Evolutionary conservation across 1,284 basidiomycete genomes (phyloP), one percentile per base, ranked within the genome.

Genomic region (Gomphus bonarii): DNA sequence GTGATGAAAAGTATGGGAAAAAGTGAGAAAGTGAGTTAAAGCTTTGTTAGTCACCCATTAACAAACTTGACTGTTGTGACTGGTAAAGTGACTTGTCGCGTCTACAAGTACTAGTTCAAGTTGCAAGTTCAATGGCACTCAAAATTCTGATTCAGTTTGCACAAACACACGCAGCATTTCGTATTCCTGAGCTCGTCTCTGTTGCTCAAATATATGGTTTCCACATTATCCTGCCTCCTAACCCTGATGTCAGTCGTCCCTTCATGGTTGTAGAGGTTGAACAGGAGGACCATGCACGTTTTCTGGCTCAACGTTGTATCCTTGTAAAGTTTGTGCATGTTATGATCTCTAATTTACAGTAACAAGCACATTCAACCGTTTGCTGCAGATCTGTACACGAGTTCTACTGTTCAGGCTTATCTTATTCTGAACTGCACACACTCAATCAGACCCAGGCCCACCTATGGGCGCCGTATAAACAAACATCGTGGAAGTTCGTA

Each of bases 281-380:
- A 30, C 69, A 75, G 28, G 90, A 92, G 63, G 81, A 85, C 44
- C 82, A 95, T 61, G 91, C 88, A 0, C 70, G 75, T 55, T 68
- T 79, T n/a, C 73, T 99, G 20, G 84, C 90, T 0, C 74, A 78
- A 60, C 74, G 95, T 62, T 91, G 91, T 63, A 85, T 95, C 42
- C 71, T 94, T 48, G 78, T 98, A 65, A 91, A 88, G 88, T 94
- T 59, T 63, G 78, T 69, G 30, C n/a, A 33, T 25, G 43, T 48
- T 12, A 48, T n/a, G 5, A 7, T 30, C 46, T 30, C 14, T 3
- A 48, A 12, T 44, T 22, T 54, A 33, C 33, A n/a, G n/a, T n/a
- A n/a, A n/a, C 42, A 43, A 28, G 16, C 44, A 33, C 33, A 60
- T 60, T 63, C 8, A 54, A 61, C 2, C 18, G 50, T 46, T 50